These are phyloP conservation scores for Candida insectalens DNA, from an alignment of 805 yeast species.

Conservation along the genomic window DNA sequence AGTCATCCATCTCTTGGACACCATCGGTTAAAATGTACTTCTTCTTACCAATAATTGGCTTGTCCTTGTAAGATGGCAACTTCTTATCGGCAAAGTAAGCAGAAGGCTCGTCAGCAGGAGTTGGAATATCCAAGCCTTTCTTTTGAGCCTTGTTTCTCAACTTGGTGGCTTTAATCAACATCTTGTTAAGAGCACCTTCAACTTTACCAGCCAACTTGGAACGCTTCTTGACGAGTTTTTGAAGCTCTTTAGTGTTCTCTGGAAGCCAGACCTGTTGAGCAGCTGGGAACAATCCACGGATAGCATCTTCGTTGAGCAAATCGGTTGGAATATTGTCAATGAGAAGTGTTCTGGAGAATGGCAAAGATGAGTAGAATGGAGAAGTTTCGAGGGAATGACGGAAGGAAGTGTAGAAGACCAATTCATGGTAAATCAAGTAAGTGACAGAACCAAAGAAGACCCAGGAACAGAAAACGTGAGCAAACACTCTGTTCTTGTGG, in stretches of 20 bases:
- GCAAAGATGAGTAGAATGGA: constrained; percentile 59
- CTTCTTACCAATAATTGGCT: constrained; percentile 67
- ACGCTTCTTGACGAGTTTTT: constrained; percentile 51
- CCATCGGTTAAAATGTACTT: constrained; percentile 77
- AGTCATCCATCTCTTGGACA: constrained; percentile 54
- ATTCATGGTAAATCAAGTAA: constrained; percentile 62
- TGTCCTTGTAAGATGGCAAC: constrained; percentile 74
- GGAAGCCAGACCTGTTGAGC: constrained; percentile 52
- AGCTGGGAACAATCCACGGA: constrained; percentile 55
- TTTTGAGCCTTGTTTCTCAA: constrained; percentile 45
- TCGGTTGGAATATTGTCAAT: constrained; percentile 56
- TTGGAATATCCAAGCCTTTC: constrained; percentile 39
- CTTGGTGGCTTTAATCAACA: constrained; percentile 50
- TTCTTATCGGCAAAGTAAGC: constrained; percentile 63
- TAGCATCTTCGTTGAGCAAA: constrained; percentile 33
- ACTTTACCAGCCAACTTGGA: constrained; percentile 48
- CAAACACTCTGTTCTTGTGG: constrained; percentile 56
- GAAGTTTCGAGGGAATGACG: constrained; percentile 69
- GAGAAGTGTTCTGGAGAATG: constrained; percentile 64
- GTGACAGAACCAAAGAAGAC: constrained; percentile 55
- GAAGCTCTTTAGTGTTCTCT: constrained; percentile 50
- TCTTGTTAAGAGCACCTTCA: constrained; percentile 57
- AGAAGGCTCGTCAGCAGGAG: constrained; percentile 45
- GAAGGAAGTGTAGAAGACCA: constrained; percentile 59
- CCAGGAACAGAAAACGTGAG: constrained; percentile 74